Conservation (phyloP, 2,329 filamentous ascomycete species). For the Clonostachys byssicola region DNA sequence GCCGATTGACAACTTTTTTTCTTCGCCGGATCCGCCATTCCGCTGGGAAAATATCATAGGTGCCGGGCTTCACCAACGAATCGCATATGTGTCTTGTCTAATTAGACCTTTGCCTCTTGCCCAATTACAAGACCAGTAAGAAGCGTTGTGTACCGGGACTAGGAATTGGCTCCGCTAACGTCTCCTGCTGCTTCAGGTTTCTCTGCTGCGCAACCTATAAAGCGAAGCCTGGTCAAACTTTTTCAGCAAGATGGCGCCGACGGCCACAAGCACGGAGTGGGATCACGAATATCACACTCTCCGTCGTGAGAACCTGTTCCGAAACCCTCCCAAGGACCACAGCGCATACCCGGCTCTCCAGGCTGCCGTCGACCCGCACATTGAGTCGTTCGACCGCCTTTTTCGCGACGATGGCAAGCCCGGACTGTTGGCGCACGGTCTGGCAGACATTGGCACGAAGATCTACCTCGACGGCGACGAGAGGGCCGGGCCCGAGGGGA, state of each 20-base stretch:
- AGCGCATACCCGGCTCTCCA: slow-evolving; percentile 86
- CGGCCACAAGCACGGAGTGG: slow-evolving; percentile 68
- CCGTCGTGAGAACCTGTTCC: slow-evolving; percentile 83
- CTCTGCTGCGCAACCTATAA: not conserved
- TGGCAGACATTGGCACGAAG: slow-evolving; percentile 88
- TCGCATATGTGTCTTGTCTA: too few species aligned
- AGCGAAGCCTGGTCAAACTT: not conserved
- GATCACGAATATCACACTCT: slow-evolving; percentile 81
- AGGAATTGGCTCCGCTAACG: too few species aligned
- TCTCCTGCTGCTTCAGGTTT: not conserved
- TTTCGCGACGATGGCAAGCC: slow-evolving; percentile 65
- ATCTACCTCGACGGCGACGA: slow-evolving; percentile 80
- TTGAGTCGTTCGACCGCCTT: slow-evolving; percentile 91
- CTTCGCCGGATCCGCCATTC: not conserved
- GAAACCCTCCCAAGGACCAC: slow-evolving; percentile 80
- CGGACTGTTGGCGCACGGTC: slow-evolving; percentile 61
- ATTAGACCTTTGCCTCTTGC: too few species aligned
- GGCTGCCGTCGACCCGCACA: slow-evolving; percentile 82
- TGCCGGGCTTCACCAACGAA: too few species aligned
- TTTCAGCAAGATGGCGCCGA: slow-evolving; percentile 42
- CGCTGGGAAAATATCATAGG: too few species aligned
- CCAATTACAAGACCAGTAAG: too few species aligned
- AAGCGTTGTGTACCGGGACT: too few species aligned
- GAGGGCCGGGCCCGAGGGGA: slow-evolving; percentile 48
- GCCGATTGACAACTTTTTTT: slow-evolving; percentile 1